These are phyloP conservation scores for Apiotrichum veenhuisii DNA, from an alignment of 1,284 basidiomycete species.

Conservation along the genomic window DNA sequence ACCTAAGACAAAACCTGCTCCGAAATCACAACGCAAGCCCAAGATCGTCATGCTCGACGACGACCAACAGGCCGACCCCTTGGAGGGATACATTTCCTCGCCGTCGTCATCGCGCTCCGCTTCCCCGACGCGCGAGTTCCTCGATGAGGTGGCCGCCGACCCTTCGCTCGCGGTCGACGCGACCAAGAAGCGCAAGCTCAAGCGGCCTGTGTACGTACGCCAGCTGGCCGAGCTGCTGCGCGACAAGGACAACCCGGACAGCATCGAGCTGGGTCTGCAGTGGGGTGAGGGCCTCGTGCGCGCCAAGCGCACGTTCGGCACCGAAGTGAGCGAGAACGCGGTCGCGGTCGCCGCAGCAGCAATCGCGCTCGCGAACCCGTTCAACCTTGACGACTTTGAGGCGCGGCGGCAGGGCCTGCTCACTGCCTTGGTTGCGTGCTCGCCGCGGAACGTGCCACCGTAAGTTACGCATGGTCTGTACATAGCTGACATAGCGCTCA, in stretches of 20 bases:
- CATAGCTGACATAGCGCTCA: conserved; percentile 44
- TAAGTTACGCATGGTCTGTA: conserved; percentile 52
- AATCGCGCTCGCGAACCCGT: conserved; percentile 75
- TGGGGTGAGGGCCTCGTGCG: conserved; percentile 76
- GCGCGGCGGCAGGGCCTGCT: conserved; percentile 69
- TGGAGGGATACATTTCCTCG: conserved; percentile 67
- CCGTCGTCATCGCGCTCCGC: conserved; percentile 65
- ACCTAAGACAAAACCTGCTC: not conserved
- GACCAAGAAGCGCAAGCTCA: conserved; percentile 58
- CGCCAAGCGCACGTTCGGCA: conserved; percentile 74
- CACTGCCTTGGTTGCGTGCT: conserved; percentile 72
- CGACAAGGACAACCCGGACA: conserved; percentile 67
- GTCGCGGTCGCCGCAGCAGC: conserved; percentile 73
- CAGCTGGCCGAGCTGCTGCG: conserved; percentile 71
- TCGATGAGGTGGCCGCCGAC: conserved; percentile 78
- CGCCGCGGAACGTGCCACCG: conserved; percentile 72
- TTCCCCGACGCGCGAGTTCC: conserved; percentile 72
- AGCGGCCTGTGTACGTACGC: conserved; percentile 73
- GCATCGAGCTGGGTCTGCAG: conserved; percentile 70
- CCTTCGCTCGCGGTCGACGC: conserved; percentile 60
- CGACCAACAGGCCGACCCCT: conserved; percentile 66
- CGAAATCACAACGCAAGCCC: conserved; percentile 18
- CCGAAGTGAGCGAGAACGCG: conserved; percentile 73
- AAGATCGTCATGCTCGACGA: conserved; percentile 37
- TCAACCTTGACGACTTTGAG: conserved; percentile 74